Evolutionary conservation across 176 grass and related monocot genomes (phyloP).

Genomic region (Secale cereale): DNA sequence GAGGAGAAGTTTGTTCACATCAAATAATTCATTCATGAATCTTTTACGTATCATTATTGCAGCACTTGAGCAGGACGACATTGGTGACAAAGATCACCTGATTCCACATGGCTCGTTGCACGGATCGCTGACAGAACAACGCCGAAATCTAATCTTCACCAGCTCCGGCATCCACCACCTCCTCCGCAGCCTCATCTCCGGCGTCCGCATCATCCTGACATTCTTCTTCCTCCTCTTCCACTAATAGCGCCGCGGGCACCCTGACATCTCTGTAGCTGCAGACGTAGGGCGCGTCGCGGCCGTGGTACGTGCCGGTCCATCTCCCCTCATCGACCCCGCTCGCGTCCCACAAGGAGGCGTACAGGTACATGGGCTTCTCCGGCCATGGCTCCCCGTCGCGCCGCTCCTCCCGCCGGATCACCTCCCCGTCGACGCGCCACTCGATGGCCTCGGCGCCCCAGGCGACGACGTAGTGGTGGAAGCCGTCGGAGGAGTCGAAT

Average conservation of each 20-base stretch:
- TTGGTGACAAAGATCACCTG: no score
- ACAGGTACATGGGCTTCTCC: conserved; percentile 78
- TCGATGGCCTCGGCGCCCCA: conserved; percentile 47
- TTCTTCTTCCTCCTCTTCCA: conserved; percentile 27
- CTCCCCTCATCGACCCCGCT: conserved; percentile 45
- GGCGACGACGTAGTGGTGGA: conserved; percentile 68
- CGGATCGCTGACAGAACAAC: neutral
- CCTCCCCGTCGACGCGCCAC: conserved; percentile 64
- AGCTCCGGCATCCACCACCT: conserved; percentile 12
- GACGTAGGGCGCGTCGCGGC: conserved; percentile 59
- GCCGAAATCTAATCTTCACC: conserved; percentile 11
- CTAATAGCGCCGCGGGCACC: conserved; percentile 32
- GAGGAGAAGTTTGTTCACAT: neutral
- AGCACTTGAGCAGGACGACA: no score
- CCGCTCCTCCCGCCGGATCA: conserved; percentile 52
- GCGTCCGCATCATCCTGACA: neutral
- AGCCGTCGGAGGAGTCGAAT: conserved; percentile 54
- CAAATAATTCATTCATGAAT: no score
- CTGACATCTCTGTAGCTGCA: conserved; percentile 60
- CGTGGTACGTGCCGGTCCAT: conserved; percentile 61
- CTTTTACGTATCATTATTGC: no score
- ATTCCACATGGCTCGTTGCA: neutral
- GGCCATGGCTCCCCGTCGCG: conserved; percentile 42
- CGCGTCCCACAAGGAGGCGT: conserved; percentile 73
- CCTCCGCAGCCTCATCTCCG: neutral